These are phyloP conservation scores for Trichosanthes cucumerina DNA, from an alignment of 306 rosid species.

Conservation along the genomic window DNA sequence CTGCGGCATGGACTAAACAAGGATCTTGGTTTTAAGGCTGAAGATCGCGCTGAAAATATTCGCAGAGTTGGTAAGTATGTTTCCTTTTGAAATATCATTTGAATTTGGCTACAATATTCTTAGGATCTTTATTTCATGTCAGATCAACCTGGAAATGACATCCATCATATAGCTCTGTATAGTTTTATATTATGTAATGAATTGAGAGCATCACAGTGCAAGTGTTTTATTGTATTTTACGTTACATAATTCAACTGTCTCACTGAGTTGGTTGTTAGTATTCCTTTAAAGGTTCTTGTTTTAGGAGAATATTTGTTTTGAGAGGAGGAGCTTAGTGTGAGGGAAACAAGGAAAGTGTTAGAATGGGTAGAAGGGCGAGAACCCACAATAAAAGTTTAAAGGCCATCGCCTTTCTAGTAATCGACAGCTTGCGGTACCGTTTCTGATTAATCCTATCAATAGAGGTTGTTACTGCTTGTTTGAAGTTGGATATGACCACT, in stretches of 20 bases:
- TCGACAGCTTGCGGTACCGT: neutral
- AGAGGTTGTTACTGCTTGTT: neutral
- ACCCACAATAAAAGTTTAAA: neutral
- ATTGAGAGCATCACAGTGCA: neutral
- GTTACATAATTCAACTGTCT: neutral
- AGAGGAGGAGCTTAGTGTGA: neutral
- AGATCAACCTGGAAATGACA: neutral
- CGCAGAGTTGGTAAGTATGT: slow-evolving; percentile 68
- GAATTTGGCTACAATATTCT: neutral
- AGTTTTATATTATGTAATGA: neutral
- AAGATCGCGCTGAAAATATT: slow-evolving; percentile 73
- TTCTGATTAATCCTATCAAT: neutral
- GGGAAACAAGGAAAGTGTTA: neutral
- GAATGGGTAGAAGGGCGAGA: neutral
- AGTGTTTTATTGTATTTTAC: neutral
- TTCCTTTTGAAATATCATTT: slow-evolving; percentile 4
- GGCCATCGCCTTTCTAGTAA: neutral
- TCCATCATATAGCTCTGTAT: neutral
- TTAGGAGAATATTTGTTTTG: neutral
- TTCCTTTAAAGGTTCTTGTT: neutral
- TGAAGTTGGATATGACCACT: neutral
- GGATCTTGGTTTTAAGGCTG: slow-evolving; percentile 61
- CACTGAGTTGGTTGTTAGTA: neutral
- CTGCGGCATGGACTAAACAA: slow-evolving; percentile 80
- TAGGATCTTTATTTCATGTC: neutral